Evolutionary conservation across 306 rosid genomes (phyloP).

Genomic region (Cucumis melo): DNA sequence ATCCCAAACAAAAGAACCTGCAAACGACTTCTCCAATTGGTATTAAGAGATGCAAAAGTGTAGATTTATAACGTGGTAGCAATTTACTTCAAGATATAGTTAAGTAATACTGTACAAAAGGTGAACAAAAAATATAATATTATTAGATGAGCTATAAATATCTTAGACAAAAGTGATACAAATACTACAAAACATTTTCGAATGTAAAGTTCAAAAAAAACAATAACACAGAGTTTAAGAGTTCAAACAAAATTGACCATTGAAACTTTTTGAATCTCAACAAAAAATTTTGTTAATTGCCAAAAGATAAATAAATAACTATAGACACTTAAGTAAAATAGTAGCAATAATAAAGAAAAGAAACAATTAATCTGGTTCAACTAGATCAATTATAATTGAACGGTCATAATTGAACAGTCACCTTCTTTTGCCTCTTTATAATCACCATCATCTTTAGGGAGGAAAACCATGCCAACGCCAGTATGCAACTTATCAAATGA

Average conservation of each 20-base stretch:
- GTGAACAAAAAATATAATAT: too few species aligned
- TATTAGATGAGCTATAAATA: background rate
- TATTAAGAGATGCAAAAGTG: background rate
- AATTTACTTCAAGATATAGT: background rate
- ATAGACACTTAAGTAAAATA: background rate
- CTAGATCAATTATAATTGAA: constrained; percentile 13
- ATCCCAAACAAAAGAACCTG: background rate
- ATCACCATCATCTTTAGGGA: constrained; percentile 54
- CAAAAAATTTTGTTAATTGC: background rate
- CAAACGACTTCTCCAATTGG: background rate
- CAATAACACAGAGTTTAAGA: background rate
- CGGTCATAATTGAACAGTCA: constrained; percentile 31
- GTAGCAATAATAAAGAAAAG: background rate
- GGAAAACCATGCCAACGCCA: constrained; percentile 95
- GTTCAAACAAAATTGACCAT: background rate
- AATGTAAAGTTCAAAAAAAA: background rate
- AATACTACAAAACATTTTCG: background rate
- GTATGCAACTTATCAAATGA: constrained; percentile 83
- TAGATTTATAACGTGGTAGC: background rate
- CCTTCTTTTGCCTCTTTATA: constrained; percentile 74
- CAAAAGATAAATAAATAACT: background rate
- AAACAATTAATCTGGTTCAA: constrained; percentile 3
- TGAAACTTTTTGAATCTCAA: background rate
- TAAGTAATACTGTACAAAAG: background rate
- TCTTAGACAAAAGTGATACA: background rate